These are phyloP conservation scores for Penicillium sp. DNA, from an alignment of 2,329 filamentous ascomycete genomes.

Conservation along the genomic window DNA sequence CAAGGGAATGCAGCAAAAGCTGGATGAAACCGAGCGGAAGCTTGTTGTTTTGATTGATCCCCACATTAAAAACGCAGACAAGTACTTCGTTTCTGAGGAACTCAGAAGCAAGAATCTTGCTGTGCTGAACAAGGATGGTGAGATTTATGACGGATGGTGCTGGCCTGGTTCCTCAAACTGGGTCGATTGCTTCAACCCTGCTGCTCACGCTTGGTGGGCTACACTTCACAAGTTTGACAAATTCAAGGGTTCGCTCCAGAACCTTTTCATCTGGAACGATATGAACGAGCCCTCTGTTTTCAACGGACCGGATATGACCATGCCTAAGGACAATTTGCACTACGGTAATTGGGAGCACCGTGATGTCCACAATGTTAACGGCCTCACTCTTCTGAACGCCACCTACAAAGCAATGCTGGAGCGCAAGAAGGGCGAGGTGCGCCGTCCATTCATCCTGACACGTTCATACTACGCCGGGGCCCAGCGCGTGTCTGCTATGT, in stretches of 20 bases:
- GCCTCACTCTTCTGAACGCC: constrained; percentile 91
- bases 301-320: constrained; percentile 95
- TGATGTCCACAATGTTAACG: constrained; percentile 93
- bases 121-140: constrained; percentile 83
- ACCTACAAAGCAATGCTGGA: constrained; percentile 80
- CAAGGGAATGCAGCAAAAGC: constrained; percentile 78
- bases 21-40: constrained; percentile 81
- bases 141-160: constrained; percentile 93
- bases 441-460: constrained; percentile 87
- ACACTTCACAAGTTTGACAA: constrained; percentile 78
- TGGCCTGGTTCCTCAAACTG: constrained; percentile 97
- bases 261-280: constrained; percentile 97
- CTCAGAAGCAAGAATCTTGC: constrained; percentile 79
- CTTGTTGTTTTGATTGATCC: constrained; percentile 94
- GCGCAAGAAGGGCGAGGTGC: constrained; percentile 78
- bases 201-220: constrained; percentile 86
- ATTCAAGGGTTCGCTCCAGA: constrained; percentile 81
- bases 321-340: constrained; percentile 98
- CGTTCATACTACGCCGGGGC: constrained; percentile 88
- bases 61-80: constrained; percentile 88
- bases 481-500: constrained; percentile 90
- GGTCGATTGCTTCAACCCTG: constrained; percentile 95
- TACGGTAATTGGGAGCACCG: constrained; percentile 91
- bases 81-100: constrained; percentile 73
- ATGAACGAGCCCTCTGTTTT: constrained; percentile 99